Base-by-base conservation (phyloP, 2,329 filamentous ascomycete species). In the Colletotrichum musicola region DNA sequence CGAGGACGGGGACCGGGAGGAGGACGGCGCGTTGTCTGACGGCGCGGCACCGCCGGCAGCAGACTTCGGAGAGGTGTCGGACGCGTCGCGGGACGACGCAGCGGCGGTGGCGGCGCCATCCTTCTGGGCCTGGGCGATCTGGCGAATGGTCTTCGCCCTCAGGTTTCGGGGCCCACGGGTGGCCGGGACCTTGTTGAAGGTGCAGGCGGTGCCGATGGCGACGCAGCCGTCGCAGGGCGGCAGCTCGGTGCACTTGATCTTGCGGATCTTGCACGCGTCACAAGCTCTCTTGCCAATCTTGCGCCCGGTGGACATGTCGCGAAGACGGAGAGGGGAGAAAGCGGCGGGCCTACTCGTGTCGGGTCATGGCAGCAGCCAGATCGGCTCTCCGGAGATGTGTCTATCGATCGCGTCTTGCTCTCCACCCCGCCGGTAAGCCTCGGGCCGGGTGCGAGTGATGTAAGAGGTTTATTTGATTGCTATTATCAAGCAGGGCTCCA, bases 231-330 rank as follows among this genome's bases (percentile, higher is more conserved):
- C 76, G 65, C 85, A 87, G 6, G 85, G 85, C 22, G 82, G 77
- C 2, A 77, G 75, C 56, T 84, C 85, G 14, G 81, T 82, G 73
- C 85, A 87, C 54, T 82, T 81, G 67, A 86, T 82, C 76, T 87
- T 87, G 62, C 85, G 81, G 49, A 87, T 80, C 76, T 85, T 86
- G 77, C 85, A 87, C 20, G 81, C 83, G 69, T 86, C 84, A 73
- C 84, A 86, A 12, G 84, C 83, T 35, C 82, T 73, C 66, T 80
- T 81, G 50, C 75, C 77, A 35, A 79, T 77, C 70, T 77, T 79
- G 61, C 76, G 72, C 50, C 72, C 61, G 47, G 69, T 42, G 40
- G 70, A 70, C 70, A 71, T 71, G 68, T 70, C 62, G 65, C 59
- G 46, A 67, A 64, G 50, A 63, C 44, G 64, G 58, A 59, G 47